Evolutionary conservation across 371 early-diverging fungal species (phyloP).

Genomic region (Mortierella sp.): DNA sequence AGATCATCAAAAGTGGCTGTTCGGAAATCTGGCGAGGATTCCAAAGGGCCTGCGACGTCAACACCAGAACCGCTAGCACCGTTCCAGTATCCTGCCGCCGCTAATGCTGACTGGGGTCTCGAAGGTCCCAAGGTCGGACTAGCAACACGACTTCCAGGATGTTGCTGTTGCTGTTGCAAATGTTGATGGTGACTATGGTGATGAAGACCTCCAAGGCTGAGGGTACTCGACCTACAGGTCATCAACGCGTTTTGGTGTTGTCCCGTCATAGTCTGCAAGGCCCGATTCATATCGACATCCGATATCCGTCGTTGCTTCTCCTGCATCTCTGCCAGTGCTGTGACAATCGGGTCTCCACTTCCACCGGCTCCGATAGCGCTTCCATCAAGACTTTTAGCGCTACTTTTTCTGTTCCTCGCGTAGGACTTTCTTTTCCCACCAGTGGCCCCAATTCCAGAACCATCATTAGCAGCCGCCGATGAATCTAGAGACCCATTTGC

Average conservation of each 20-base stretch:
- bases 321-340: constrained; percentile 3
- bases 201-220: constrained; percentile 17
- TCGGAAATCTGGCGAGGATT: constrained; percentile 11
- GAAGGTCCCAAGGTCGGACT: constrained; percentile 4
- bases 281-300: constrained; percentile 11
- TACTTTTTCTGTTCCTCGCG: not conserved
- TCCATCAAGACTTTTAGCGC: not conserved
- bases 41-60: not conserved
- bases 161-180: not conserved
- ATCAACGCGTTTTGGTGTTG: constrained; percentile 20
- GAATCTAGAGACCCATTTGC: not conserved
- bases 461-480: not conserved
- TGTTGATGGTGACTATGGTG: constrained; percentile 7
- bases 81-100: constrained; percentile 13
- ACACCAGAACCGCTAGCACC: not conserved
- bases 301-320: constrained; percentile 11
- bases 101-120: not conserved
- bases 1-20: constrained; percentile 27
- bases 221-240: constrained; percentile 23
- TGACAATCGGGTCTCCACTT: not conserved
- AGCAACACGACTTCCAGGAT: constrained; percentile 11
- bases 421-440: not conserved
- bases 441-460: not conserved
- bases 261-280: constrained; percentile 42
- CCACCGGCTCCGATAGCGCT: too few relatives aligned